Percentiles rank a stretch among this genome's conserved stretches.
These are phyloP conservation scores for Metschnikowia arizonensis DNA, from an alignment of 805 yeast species.

Conservation along the genomic window DNA sequence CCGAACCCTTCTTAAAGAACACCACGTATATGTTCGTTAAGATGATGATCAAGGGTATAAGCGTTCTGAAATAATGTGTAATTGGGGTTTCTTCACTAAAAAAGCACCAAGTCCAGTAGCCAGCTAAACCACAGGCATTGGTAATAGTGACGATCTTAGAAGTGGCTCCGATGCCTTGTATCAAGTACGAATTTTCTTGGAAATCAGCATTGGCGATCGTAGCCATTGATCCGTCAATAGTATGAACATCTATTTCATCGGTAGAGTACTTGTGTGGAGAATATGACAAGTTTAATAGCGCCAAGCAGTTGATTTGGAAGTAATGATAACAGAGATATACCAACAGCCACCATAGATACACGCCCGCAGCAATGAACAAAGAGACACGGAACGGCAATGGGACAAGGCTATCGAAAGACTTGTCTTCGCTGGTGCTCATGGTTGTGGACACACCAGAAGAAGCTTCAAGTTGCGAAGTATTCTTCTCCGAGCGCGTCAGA, in stretches of 20 bases:
- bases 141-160: slow-evolving; percentile 25
- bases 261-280: slow-evolving; percentile 33
- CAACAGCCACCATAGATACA: slow-evolving; percentile 51
- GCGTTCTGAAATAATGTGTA: neutral
- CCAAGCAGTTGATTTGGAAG: slow-evolving; percentile 42
- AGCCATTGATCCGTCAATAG: slow-evolving; percentile 30
- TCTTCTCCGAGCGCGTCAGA: neutral
- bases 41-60: slow-evolving; percentile 1
- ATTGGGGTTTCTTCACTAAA: slow-evolving; percentile 1
- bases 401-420: slow-evolving; percentile 25
- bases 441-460: neutral
- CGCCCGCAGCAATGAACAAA: slow-evolving; percentile 45
- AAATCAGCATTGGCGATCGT: slow-evolving; percentile 28
- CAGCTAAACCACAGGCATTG: slow-evolving; percentile 16
- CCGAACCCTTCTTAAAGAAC: slow-evolving; percentile 22
- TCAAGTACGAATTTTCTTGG: slow-evolving; percentile 28
- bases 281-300: slow-evolving; percentile 41
- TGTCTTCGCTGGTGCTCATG: slow-evolving; percentile 2
- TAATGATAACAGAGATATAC: slow-evolving; percentile 34
- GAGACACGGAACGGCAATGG: slow-evolving; percentile 46
- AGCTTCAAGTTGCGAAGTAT: neutral
- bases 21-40: neutral
- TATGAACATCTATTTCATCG: slow-evolving; percentile 20
- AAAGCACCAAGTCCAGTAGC: slow-evolving; percentile 14
- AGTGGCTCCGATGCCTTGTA: slow-evolving; percentile 33